Evolutionary conservation across 345 rosid genomes (phyloP).

Genomic region (Pistacia atlantica): DNA sequence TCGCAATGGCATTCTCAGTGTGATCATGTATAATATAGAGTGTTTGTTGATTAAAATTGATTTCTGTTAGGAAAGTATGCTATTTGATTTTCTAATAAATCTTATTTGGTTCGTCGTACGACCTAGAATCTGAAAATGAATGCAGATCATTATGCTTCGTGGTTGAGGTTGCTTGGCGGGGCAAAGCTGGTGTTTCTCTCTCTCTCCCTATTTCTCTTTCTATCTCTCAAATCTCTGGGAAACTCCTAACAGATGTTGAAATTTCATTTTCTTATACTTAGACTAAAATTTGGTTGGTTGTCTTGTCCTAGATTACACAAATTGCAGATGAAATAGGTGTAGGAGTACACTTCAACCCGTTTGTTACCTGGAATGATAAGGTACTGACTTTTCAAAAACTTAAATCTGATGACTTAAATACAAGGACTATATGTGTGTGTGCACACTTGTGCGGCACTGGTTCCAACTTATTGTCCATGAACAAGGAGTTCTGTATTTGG

Average conservation of each 20-base stretch:
- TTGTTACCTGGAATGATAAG: slow-evolving; percentile 77
- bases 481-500: not conserved
- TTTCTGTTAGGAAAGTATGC: not conserved
- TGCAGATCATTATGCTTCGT: slow-evolving; percentile 78
- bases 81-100: not conserved
- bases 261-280: not conserved
- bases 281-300: slow-evolving; percentile 17
- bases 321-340: slow-evolving; percentile 79
- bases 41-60: not conserved
- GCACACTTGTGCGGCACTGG: not conserved
- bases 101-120: slow-evolving; percentile 18
- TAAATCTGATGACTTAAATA: slow-evolving; percentile 4
- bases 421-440: not conserved
- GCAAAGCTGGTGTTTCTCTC: slow-evolving; percentile 64
- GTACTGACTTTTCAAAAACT: slow-evolving; percentile 36
- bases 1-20: slow-evolving; percentile 82
- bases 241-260: not conserved
- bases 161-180: slow-evolving; percentile 82
- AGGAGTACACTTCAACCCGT: slow-evolving; percentile 93
- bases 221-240: not conserved
- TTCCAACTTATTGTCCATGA: slow-evolving; percentile 8
- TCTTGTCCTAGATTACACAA: slow-evolving; percentile 53
- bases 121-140: slow-evolving; percentile 78
- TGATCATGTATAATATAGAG: not conserved
- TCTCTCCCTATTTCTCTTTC: slow-evolving; percentile 27